Percentiles rank a stretch among this genome's conserved stretches.
phyloP scores from a whole-genome alignment of 2,329 filamentous ascomycete species.

The Shiraia bambusicola region DNA sequence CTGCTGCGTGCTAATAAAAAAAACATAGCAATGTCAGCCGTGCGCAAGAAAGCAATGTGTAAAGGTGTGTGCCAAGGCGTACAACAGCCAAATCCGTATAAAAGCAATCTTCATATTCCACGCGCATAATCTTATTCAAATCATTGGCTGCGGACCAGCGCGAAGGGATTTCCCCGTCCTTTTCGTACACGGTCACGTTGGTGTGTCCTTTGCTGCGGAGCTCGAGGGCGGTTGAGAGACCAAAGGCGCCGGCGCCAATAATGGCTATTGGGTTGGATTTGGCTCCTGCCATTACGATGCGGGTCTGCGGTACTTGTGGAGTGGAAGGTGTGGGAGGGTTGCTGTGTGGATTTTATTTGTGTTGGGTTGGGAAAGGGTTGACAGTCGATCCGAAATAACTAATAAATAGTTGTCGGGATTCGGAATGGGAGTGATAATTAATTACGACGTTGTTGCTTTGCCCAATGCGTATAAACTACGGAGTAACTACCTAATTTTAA shows the following conservation, averaged over 20 bases:
- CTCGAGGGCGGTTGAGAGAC: conserved; percentile 34
- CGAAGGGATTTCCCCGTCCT: conserved; percentile 48
- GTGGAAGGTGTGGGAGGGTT: not conserved
- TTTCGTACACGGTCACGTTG: conserved; percentile 35
- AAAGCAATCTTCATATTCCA: conserved; percentile 60
- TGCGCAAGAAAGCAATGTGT: too few species aligned
- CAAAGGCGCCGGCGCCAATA: conserved; percentile 35
- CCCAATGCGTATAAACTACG: too few species aligned
- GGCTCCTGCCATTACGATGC: conserved; percentile 11
- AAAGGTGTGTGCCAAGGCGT: conserved; percentile 13
- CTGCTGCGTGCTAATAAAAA: conserved; percentile 50
- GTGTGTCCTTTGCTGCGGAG: conserved; percentile 33
- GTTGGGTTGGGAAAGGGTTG: not conserved
- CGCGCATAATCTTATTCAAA: conserved; percentile 63
- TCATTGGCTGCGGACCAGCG: conserved; percentile 59
- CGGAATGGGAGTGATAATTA: too few species aligned
- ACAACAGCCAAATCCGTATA: conserved; percentile 59
- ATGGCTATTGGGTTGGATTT: conserved; percentile 30
- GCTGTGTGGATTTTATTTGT: not conserved
- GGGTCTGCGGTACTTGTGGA: not conserved
- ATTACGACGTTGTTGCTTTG: too few species aligned
- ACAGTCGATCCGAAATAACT: too few species aligned
- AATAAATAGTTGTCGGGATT: too few species aligned
- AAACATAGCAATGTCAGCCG: conserved; percentile 1
- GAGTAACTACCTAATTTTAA: too few species aligned